Evolutionary conservation across 1,284 basidiomycete species (phyloP), one percentile per base, ranked within the genome.

Genomic region (Hypsizygus ulmarius): DNA sequence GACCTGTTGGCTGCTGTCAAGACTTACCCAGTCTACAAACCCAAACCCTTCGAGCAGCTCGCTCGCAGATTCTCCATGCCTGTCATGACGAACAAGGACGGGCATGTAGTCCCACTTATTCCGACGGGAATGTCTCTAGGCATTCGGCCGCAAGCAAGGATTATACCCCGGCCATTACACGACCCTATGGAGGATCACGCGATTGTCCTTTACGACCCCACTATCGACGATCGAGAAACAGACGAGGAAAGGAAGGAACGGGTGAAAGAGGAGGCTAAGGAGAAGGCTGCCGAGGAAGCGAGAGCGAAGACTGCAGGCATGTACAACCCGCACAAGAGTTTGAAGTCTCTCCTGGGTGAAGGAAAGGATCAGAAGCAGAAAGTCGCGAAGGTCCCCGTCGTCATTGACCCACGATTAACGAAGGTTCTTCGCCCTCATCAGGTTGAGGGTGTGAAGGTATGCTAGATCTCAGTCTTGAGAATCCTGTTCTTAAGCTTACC

Each of bases 151-250:
- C 83, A 85, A 49, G 78, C 87, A 0, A 90, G 86, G 55, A 74
- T 98, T 47, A 82, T 92, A 38, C 97, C 96, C 5, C 79, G 96
- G 9, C 96, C 96, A 1, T 72, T 98, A 11, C 89, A 96, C 62
- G 94, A 99, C 64, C 97, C 95, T 0, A 96, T 99, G 90, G 85
- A 89, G 46, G 95, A 98, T 61, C 94, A 97, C 65, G 94, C 97
- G 0, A 96, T 99, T 54, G 97, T 99, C 0, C 72, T 98, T 3
- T 99, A 93, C 64, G 96, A 99, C 62, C 96, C 96, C 0, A 99
- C 96, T 0, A 84, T 97, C 39, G 95, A 99, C 63, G 87, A 90
- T 61, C 73, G 85, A 58, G 93, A 96, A 60, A 92, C 90, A 0
- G 88, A 92, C 52, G 89, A 91, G 60, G 89, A 91, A 66, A 77